Conservation (phyloP, 106 monocot genomes). For the Ottelia alismoides region DNA sequence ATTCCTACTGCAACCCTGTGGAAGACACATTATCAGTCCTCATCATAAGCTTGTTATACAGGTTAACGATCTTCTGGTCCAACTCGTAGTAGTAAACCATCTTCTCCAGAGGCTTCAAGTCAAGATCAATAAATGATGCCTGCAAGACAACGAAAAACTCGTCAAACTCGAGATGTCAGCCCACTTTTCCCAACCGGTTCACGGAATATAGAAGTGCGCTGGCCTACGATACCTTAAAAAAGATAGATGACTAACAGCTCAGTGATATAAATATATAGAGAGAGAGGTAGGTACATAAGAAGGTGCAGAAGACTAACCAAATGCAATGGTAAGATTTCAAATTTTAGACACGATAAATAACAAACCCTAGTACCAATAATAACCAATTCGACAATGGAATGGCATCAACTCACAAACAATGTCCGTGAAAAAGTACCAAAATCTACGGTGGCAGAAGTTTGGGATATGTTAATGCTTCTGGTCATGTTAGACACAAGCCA, state of each 20-base stretch:
- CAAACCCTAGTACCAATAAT: background rate
- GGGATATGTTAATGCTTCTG: too few relatives aligned
- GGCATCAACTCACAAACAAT: too few relatives aligned
- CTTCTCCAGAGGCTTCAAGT: slow-evolving; percentile 68
- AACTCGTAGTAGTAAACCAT: slow-evolving; percentile 75
- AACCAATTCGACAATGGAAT: background rate
- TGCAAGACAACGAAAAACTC: slow-evolving; percentile 14
- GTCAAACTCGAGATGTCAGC: background rate
- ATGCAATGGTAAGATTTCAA: background rate
- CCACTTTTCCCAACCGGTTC: background rate
- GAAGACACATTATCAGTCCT: too few relatives aligned
- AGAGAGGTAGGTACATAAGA: too few relatives aligned
- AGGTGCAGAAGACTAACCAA: background rate
- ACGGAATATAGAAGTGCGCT: background rate
- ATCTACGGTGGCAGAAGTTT: too few relatives aligned
- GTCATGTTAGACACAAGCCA: too few relatives aligned
- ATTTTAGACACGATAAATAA: background rate
- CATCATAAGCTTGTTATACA: slow-evolving; percentile 41
- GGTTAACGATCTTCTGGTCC: slow-evolving; percentile 64
- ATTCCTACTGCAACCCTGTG: too few relatives aligned
- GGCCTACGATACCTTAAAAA: too few relatives aligned
- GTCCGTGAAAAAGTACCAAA: too few relatives aligned
- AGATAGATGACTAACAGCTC: too few relatives aligned
- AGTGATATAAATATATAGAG: too few relatives aligned
- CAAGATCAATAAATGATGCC: slow-evolving; percentile 72